Base-by-base conservation (phyloP, 768 basidiomycete species). In the Pleurotus ostreatus region DNA sequence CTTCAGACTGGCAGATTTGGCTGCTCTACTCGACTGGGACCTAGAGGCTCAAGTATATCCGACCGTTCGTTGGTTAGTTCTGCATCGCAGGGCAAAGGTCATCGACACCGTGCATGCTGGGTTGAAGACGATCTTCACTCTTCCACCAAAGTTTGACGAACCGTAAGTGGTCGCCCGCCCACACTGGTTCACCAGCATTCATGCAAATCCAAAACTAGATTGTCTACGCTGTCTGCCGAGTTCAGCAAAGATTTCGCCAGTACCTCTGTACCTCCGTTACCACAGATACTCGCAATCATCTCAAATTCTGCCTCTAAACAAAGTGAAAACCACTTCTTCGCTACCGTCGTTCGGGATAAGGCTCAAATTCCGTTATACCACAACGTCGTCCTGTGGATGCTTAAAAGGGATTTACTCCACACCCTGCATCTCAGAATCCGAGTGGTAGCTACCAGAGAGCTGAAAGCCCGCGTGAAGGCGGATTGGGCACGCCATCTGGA, bases 51-150 rank as follows among this genome's bases (percentile, higher is more conserved):
- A 96, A 62, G 79, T 96, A 0, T 91, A 89, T 64, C 91, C 94
- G 0, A 84, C 90, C n/a, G 95, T 96, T 7, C 83, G 92, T 15
- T 94, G 94, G 82, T 78, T 99, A 26, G 89, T 98, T 26, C 86
- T 92, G 57, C 94, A 94, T 70, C 81, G 92, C 53, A 82, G 92
- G 64, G 96, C 93, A 4, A 92, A 92, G 62, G 75, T 98, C 23
- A 87, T 97, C 43, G 94, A 98, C 59, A 81, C 85, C 15, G 83
- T 98, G 30, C 90, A 94, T 63, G 73, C 71, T 3, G 82, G 86
- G 45, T 69, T 98, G 44, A 88, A 90, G 69, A 94, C 91, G 0
- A 80, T 92, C 0, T 97, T 94, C 63, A 79, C 84, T 3, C 75
- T 95, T 41, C 81, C 91, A 13, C 77, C 84, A 2, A 82, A 78